These are phyloP conservation scores for Afroboletus lepidellus DNA, from an alignment of 1,284 basidiomycete genomes.

Conservation along the genomic window DNA sequence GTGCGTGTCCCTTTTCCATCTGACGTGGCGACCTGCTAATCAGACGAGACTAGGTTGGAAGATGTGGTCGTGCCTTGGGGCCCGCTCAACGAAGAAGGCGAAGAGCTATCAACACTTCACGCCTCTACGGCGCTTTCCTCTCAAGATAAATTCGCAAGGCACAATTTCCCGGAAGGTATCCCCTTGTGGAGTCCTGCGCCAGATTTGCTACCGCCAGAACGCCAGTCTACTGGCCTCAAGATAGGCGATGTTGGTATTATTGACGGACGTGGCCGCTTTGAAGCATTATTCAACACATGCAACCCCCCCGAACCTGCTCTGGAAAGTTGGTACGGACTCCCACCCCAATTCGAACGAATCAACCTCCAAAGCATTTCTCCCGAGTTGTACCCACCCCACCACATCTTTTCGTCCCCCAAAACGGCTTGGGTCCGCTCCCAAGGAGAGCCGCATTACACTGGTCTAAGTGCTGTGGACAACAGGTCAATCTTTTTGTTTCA, in stretches of 20 bases:
- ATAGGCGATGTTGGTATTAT: not conserved
- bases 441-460: not conserved
- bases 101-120: no score
- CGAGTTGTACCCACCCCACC: not conserved
- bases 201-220: not conserved
- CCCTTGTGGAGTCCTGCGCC: not conserved
- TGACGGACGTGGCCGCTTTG: not conserved
- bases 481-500: not conserved
- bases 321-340: not conserved
- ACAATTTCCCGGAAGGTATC: not conserved
- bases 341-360: not conserved
- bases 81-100: conserved; percentile 29
- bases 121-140: no score
- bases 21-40: no score
- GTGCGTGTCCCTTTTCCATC: conserved; percentile 8
- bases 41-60: conserved; percentile 28
- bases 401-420: not conserved
- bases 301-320: not conserved
- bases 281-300: not conserved
- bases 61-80: conserved; percentile 21
- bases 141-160: not conserved
- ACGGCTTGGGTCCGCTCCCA: not conserved
- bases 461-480: not conserved
- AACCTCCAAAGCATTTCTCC: not conserved
- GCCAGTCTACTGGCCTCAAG: not conserved